Percentiles rank a stretch among this genome's conserved stretches.
phyloP scores from a whole-genome alignment of 257 asterid species.

The Fraxinus cuspidata region DNA sequence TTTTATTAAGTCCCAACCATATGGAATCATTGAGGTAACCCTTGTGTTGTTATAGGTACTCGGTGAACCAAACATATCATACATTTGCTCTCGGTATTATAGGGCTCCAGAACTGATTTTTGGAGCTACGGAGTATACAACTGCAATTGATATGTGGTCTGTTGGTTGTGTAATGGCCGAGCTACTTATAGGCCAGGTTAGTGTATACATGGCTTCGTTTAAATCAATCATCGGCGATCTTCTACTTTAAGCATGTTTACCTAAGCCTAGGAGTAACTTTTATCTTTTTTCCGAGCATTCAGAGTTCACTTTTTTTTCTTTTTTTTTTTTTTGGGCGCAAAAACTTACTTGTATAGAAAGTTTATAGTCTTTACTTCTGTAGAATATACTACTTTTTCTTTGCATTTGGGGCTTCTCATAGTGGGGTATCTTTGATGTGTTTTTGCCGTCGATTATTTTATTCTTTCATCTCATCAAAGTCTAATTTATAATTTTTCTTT shows the following conservation, averaged over 20 bases:
- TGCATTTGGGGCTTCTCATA: too few relatives aligned
- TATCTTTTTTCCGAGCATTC: neutral
- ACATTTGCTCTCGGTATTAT: slow-evolving; percentile 92
- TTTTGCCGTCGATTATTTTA: neutral
- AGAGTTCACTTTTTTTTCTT: neutral
- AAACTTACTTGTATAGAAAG: too few relatives aligned
- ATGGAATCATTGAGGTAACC: slow-evolving; percentile 12
- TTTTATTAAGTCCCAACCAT: neutral
- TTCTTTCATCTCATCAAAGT: neutral
- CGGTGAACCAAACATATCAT: slow-evolving; percentile 91
- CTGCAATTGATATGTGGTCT: slow-evolving; percentile 96
- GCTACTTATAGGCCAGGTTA: slow-evolving; percentile 83
- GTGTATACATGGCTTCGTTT: neutral
- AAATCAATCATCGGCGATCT: too few relatives aligned
- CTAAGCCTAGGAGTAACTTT: neutral
- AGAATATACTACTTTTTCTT: neutral
- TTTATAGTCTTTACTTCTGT: neutral
- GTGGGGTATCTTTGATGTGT: too few relatives aligned
- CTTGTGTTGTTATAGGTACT: slow-evolving; percentile 51
- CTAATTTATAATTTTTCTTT: neutral
- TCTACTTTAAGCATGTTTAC: too few relatives aligned
- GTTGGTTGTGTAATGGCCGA: slow-evolving; percentile 97
- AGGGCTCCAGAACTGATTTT: slow-evolving; percentile 95
- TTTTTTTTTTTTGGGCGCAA: too few relatives aligned
- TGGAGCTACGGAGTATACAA: slow-evolving; percentile 91